A percentile compares a stretch with the other conserved stretches of the same genome.
phyloP scores from a whole-genome alignment of 2,329 filamentous ascomycete species.

The Chaetothyriales sp. region DNA sequence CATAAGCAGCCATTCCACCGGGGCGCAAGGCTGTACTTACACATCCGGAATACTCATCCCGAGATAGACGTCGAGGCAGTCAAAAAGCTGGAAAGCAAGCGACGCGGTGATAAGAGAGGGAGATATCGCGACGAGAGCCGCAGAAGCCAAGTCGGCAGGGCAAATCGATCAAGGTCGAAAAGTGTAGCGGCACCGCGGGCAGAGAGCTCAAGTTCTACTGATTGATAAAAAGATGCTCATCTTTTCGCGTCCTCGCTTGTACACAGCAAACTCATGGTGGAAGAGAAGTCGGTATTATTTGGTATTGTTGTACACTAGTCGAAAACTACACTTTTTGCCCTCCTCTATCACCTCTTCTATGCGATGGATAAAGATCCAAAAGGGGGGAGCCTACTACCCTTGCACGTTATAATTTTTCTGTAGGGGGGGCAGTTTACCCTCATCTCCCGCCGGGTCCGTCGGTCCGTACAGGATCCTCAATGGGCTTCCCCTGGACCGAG shows the following conservation, averaged over 20 bases:
- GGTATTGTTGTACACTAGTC: not conserved
- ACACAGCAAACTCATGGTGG: no score
- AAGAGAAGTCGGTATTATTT: not conserved
- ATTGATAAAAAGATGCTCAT: not conserved
- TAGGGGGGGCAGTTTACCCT: no score
- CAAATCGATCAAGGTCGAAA: not conserved
- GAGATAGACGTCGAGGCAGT: slow-evolving; percentile 14
- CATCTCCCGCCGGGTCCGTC: not conserved
- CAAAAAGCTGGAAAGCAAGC: slow-evolving; percentile 7
- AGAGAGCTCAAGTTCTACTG: not conserved
- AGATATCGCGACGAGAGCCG: slow-evolving; percentile 6
- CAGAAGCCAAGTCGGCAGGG: not conserved
- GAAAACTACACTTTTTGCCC: not conserved
- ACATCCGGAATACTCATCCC: slow-evolving; percentile 15
- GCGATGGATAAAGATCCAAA: no score
- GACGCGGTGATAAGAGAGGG: slow-evolving; percentile 10
- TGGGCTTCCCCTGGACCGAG: not conserved
- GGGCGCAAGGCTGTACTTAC: slow-evolving; percentile 12
- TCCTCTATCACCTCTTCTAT: not conserved
- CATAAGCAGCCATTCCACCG: slow-evolving; percentile 6
- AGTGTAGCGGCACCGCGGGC: not conserved
- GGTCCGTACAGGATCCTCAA: not conserved
- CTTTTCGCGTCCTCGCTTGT: no score
- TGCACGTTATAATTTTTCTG: no score
- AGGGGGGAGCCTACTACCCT: no score